A percentile compares a stretch with the other conserved stretches of the same genome.
Evolutionary conservation across 805 yeast species (phyloP).

Genomic region (Kazachstania africana): DNA sequence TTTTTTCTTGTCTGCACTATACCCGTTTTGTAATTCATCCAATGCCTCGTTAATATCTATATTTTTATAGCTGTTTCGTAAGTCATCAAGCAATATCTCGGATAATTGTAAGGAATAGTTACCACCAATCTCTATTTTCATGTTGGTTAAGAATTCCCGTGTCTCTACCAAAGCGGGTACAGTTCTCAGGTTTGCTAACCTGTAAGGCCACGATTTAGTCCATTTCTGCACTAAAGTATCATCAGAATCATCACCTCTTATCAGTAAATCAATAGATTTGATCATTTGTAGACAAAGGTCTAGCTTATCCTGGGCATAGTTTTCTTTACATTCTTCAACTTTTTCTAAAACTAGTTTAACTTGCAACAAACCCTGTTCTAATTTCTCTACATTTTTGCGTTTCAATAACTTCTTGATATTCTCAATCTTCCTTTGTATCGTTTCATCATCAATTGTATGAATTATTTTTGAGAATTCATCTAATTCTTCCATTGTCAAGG

Average conservation of each 20-base stretch:
- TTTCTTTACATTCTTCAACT: constrained; percentile 28
- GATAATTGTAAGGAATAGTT: constrained; percentile 52
- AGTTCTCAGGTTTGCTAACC: constrained; percentile 21
- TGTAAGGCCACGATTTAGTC: constrained; percentile 32
- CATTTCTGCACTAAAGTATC: constrained; percentile 20
- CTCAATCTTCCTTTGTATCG: constrained; percentile 39
- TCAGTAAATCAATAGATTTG: constrained; percentile 43
- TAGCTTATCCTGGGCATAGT: constrained; percentile 26
- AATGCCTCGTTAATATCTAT: constrained; percentile 40
- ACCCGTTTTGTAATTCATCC: constrained; percentile 29
- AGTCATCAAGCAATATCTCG: constrained; percentile 45
- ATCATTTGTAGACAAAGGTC: constrained; percentile 47
- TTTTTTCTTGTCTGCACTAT: constrained; percentile 23
- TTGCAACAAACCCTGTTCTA: constrained; percentile 50
- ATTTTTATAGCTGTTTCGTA: constrained; percentile 43
- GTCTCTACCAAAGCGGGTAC: constrained; percentile 27
- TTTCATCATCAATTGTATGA: constrained; percentile 33
- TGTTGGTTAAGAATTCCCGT: constrained; percentile 39
- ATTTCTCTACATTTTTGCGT: constrained; percentile 44
- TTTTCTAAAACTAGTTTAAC: constrained; percentile 35
- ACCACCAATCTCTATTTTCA: constrained; percentile 57
- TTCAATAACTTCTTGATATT: constrained; percentile 39
- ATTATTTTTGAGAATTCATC: constrained; percentile 37
- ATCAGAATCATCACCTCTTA: constrained; percentile 38
- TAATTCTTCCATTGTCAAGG: constrained; percentile 37